These are phyloP conservation scores for Epichloe bromicola DNA, from an alignment of 2,329 filamentous ascomycete species.

Conservation along the genomic window DNA sequence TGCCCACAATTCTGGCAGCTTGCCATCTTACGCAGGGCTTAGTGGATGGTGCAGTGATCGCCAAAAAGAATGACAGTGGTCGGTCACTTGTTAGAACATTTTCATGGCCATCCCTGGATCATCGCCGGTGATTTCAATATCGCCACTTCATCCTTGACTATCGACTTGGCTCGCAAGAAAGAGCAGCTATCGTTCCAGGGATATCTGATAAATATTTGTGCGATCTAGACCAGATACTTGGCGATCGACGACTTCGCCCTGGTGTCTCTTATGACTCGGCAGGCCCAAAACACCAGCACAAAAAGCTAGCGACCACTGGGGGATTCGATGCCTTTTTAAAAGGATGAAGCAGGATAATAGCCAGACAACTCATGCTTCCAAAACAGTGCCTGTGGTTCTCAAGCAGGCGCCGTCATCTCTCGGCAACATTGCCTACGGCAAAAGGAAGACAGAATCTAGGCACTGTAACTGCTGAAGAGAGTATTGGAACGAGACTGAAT, in stretches of 20 bases:
- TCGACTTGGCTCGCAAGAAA: constrained; percentile 5
- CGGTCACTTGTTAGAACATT: constrained; percentile 27
- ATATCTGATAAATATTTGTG: constrained; percentile 25
- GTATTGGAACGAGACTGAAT: constrained; percentile 16
- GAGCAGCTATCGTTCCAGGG: constrained; percentile 40
- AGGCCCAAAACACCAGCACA: no score
- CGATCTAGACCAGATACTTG: constrained; percentile 33
- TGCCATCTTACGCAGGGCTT: no score
- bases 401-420: no score
- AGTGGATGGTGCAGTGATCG: no score
- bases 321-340: no score
- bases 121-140: constrained; percentile 51
- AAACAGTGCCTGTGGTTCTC: no score
- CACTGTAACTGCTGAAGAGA: constrained; percentile 31
- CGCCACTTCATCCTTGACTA: constrained; percentile 34
- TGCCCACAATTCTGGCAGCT: no score
- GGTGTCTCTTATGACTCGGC: constrained; percentile 23
- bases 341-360: no score
- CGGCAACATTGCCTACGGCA: no score
- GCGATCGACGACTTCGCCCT: constrained; percentile 24
- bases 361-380: no score
- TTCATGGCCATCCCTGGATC: constrained; percentile 28
- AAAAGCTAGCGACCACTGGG: no score
- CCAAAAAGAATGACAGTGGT: constrained; percentile 31
- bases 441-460: no score